Base-by-base conservation (phyloP, 1,284 basidiomycete species). In the Ganoderma lingzhi region DNA sequence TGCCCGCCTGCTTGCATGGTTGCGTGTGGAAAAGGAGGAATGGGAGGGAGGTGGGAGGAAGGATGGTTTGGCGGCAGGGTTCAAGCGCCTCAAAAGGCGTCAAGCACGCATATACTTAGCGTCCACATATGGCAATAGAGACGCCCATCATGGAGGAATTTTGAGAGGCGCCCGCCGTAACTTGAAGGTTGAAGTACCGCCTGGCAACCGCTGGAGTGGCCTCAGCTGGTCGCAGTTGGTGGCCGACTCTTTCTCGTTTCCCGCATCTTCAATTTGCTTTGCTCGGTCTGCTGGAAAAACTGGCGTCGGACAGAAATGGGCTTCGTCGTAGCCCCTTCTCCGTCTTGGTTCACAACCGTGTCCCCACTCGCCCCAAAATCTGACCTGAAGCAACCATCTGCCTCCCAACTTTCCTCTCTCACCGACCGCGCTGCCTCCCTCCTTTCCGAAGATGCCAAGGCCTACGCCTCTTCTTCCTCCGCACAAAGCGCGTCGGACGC, bases 401-500 rank as follows among this genome's bases (percentile, higher is more conserved):
- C 86, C 0, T 74, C 82, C 17, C 84, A 87, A 73, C 77, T 91
- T 10, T 70, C 84, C 2, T 75, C 82, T 15, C 80, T 90, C 55
- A 81, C 82, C 3, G 78, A 84, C 12, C 87, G 84, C 60, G 91
- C 90, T 0, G 77, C 84, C 0, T 70, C 79, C 3, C 81, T 93
- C 1, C 88, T 92, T 71, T 78, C 83, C 2, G 75, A 81, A 0
- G 90, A 91, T 53, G 82, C 86, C 1, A 75, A 78, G 3, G 78
- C 82, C 0, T 90, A 88, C 77, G 79, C 83, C 12, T 78, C 82
- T 0, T 75, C 78, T 19, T 76, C 82, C 19, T 82, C 83, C 28
- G 80, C 82, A 2, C 74, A 77, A 62, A 82, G 82, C 23, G 78
- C 90, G 0, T 90, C 94, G 0, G 96, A 98, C 79, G 86, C 88